Evolutionary conservation across 2,329 filamentous ascomycete genomes (phyloP).

Genomic region (Acephala macrosclerotiorum): DNA sequence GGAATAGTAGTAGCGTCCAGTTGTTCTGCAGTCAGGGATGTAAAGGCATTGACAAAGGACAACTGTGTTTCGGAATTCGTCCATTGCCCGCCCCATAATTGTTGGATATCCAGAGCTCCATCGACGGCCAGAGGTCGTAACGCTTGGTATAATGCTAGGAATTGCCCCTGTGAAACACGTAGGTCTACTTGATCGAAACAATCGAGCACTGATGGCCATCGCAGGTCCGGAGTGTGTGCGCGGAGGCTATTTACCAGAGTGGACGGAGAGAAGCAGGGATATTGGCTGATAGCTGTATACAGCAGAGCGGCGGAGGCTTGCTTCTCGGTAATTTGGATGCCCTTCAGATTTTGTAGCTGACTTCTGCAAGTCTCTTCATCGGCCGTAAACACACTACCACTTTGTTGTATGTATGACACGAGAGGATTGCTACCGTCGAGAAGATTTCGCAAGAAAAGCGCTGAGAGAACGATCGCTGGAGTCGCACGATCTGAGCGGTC

Average conservation of each 20-base stretch:
- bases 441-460: constrained; percentile 73
- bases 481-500: constrained; percentile 64
- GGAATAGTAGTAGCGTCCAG: constrained; percentile 88
- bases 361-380: constrained; percentile 72
- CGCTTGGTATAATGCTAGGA: constrained; percentile 81
- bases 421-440: constrained; percentile 66
- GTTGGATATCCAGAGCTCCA: constrained; percentile 80
- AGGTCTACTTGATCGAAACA: constrained; percentile 83
- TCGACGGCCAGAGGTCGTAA: constrained; percentile 75
- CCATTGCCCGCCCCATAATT: constrained; percentile 90
- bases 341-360: constrained; percentile 58
- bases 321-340: constrained; percentile 73
- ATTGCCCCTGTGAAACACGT: constrained; percentile 79
- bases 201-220: constrained; percentile 75
- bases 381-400: constrained; percentile 76
- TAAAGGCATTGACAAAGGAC: constrained; percentile 90
- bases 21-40: constrained; percentile 76
- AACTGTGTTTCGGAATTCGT: constrained; percentile 85
- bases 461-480: constrained; percentile 74
- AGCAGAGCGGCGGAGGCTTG: constrained; percentile 84
- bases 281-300: constrained; percentile 66
- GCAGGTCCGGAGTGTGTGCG: constrained; percentile 68
- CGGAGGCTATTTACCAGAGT: constrained; percentile 68
- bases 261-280: constrained; percentile 58
- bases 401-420: constrained; percentile 74